Conservation (phyloP, 495 filamentous ascomycete genomes). For the Alectoria sarmentosa region DNA sequence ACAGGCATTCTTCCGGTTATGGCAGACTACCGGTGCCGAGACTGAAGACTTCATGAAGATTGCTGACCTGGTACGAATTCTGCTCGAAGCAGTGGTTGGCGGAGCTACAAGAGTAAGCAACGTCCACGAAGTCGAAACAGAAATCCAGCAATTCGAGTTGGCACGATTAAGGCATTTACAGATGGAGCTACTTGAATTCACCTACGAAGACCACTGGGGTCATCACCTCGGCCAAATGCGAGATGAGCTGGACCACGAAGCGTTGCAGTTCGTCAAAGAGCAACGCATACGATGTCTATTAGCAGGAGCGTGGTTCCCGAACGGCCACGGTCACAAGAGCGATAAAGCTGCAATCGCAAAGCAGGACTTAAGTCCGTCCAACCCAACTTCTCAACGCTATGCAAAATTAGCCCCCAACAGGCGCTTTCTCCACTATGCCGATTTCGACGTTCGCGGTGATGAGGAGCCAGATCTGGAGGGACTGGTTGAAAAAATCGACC, state of each 20-base stretch:
- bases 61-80: slow-evolving; percentile 78
- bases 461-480: slow-evolving; percentile 65
- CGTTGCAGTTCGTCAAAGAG: slow-evolving; percentile 91
- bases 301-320: slow-evolving; percentile 84
- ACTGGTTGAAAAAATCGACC: slow-evolving; percentile 78
- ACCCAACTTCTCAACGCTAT: slow-evolving; percentile 59
- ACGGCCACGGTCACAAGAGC: slow-evolving; percentile 36
- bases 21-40: slow-evolving; percentile 81
- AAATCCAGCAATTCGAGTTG: slow-evolving; percentile 76
- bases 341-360: slow-evolving; percentile 34
- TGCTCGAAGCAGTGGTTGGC: slow-evolving; percentile 89
- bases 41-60: slow-evolving; percentile 87
- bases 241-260: slow-evolving; percentile 88
- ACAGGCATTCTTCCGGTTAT: slow-evolving; percentile 86
- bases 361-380: slow-evolving; percentile 34
- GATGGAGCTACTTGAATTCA: slow-evolving; percentile 86
- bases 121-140: slow-evolving; percentile 81
- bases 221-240: slow-evolving; percentile 83
- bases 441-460: slow-evolving; percentile 61
- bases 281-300: slow-evolving; percentile 91
- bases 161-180: slow-evolving; percentile 74
- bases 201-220: slow-evolving; percentile 92
- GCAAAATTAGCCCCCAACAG: slow-evolving; percentile 88
- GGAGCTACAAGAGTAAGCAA: slow-evolving; percentile 77
- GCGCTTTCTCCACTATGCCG: slow-evolving; percentile 83